Conservation (phyloP, 1,284 basidiomycete species). For the Ganoderma boninense region DNA sequence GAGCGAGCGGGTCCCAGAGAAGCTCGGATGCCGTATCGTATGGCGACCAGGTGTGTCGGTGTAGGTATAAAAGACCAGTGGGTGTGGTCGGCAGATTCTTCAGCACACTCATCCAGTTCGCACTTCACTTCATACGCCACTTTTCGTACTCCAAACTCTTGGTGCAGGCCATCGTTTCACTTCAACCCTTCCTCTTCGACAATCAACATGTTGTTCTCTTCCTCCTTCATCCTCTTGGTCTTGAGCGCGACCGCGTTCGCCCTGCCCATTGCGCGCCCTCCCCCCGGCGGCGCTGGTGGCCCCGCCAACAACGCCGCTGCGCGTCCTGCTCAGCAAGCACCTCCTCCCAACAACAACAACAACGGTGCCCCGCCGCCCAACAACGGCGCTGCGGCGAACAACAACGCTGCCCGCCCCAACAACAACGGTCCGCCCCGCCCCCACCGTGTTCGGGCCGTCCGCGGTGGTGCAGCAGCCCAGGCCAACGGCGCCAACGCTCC, state of each 20-base stretch:
- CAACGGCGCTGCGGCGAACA: neutral
- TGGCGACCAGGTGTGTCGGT: neutral
- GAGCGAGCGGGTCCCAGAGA: neutral
- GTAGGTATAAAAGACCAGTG: neutral
- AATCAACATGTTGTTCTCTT: constrained; percentile 2
- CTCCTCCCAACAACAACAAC: neutral
- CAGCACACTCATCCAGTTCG: neutral
- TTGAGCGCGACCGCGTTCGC: constrained; percentile 11
- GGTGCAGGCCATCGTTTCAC: constrained; percentile 1
- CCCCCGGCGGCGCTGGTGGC: neutral
- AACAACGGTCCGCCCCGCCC: neutral
- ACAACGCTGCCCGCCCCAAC: neutral
- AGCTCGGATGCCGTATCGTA: neutral
- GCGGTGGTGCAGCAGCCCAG: no score
- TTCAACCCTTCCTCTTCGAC: neutral
- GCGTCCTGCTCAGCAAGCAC: neutral
- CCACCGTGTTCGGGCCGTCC: neutral
- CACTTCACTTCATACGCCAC: neutral
- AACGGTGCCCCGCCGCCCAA: neutral
- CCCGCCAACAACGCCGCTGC: neutral
- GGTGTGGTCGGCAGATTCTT: neutral
- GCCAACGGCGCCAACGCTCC: no score
- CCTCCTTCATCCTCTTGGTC: constrained; percentile 9
- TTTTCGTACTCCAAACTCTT: neutral
- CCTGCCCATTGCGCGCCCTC: constrained; percentile 5